Evolutionary conservation across 2,329 filamentous ascomycete species (phyloP).

Genomic region (Trematosphaeria pertusa): DNA sequence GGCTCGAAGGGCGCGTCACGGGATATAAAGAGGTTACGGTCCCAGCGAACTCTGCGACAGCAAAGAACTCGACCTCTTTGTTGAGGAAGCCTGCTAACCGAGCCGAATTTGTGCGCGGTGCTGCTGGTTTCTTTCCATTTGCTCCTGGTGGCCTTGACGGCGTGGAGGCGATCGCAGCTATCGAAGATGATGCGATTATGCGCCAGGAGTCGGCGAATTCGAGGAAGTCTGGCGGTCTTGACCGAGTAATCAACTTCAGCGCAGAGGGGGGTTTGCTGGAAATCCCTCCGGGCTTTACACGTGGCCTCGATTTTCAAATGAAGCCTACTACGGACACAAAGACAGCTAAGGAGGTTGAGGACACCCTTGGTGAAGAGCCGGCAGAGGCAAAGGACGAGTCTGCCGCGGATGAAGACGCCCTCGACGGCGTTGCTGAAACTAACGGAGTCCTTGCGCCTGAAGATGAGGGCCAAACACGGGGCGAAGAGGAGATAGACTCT

Average conservation of each 20-base stretch:
- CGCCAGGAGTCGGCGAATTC: slow-evolving; percentile 54
- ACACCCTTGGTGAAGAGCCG: slow-evolving; percentile 63
- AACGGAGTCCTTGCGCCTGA: slow-evolving; percentile 48
- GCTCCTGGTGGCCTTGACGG: slow-evolving; percentile 87
- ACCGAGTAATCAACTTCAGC: slow-evolving; percentile 84
- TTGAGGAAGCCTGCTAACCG: slow-evolving; percentile 83
- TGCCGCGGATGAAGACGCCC: slow-evolving; percentile 32
- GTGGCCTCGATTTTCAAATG: slow-evolving; percentile 77
- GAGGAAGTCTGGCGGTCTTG: slow-evolving; percentile 62
- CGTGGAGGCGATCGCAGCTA: slow-evolving; percentile 82
- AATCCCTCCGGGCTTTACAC: slow-evolving; percentile 78
- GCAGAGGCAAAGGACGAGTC: slow-evolving; percentile 32
- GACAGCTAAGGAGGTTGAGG: slow-evolving; percentile 73
- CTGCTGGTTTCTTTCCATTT: slow-evolving; percentile 93
- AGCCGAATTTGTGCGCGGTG: slow-evolving; percentile 91
- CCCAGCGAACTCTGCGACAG: slow-evolving; percentile 84
- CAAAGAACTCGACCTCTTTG: slow-evolving; percentile 93
- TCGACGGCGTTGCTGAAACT: slow-evolving; percentile 29
- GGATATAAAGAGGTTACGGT: slow-evolving; percentile 95
- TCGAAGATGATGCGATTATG: slow-evolving; percentile 76
- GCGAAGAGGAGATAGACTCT: slow-evolving; percentile 75
- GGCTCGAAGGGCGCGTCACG: slow-evolving; percentile 88
- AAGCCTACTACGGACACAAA: slow-evolving; percentile 64
- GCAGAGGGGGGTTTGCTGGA: slow-evolving; percentile 79
- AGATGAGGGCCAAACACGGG: slow-evolving; percentile 54